These are phyloP conservation scores for Fagus crenata DNA, from an alignment of 306 rosid genomes.

Conservation along the genomic window DNA sequence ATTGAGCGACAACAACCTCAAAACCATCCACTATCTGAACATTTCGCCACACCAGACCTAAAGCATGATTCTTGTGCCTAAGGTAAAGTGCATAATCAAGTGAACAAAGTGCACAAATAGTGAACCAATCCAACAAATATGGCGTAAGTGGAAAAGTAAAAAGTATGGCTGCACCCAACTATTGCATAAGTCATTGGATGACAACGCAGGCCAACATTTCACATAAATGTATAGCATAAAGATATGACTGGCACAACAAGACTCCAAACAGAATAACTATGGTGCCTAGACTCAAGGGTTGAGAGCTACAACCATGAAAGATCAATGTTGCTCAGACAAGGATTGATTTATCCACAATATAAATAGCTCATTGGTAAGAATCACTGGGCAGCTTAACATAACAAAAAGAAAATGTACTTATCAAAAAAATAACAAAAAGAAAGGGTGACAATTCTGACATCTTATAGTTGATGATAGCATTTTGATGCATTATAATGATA, in stretches of 20 bases:
- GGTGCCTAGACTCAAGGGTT: not conserved
- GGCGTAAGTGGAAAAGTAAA: not conserved
- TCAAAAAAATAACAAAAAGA: not conserved
- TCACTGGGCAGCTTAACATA: not conserved
- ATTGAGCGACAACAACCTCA: not conserved
- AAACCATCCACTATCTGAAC: not conserved
- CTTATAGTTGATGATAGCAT: not conserved
- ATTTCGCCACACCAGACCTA: not conserved
- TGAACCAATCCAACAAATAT: not conserved
- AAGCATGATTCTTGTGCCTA: not conserved
- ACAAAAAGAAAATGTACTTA: not conserved
- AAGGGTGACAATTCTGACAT: not conserved
- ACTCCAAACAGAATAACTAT: not conserved
- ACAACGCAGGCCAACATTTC: not conserved
- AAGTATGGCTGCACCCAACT: not conserved
- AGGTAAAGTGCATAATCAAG: not conserved
- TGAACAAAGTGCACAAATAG: not conserved
- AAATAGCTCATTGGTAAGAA: not conserved
- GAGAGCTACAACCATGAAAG: not conserved
- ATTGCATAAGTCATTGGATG: not conserved
- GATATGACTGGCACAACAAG: not conserved
- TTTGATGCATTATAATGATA: not conserved
- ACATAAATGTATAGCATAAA: not conserved
- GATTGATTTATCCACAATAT: not conserved
- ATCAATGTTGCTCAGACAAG: not conserved